Base-by-base conservation (phyloP, 495 filamentous ascomycete genomes). In the Neurospora discreta region DNA sequence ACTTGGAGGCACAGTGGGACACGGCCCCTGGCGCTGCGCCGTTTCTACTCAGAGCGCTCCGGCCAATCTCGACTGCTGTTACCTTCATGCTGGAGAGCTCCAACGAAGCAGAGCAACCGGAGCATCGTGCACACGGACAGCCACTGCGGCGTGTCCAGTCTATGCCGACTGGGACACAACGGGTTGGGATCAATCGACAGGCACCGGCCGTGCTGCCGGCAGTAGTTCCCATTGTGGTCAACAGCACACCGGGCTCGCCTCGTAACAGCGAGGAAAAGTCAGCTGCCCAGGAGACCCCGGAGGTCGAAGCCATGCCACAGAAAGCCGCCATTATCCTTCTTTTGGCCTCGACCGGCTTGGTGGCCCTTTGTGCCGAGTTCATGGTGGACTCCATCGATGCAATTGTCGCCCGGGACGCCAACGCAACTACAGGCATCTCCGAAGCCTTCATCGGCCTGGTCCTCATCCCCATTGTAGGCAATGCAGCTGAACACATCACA, bases 401-500 rank as follows among this genome's bases (percentile, higher is more conserved):
- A 5, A 87, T 96, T 77, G 85, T 93, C n/a, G 70, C 72, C 5
- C 52, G 52, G 52, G 52, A 60, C 18, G 52, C 52, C 16, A 2
- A 60, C 6, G 80, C 79, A 9, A 84, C 84, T 39, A 88, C 88
- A 1, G 78, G 78, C 42, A 81, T 95, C 68, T 90, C 86, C 74
- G 85, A 93, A 78, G 86, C 89, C 4, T 95, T 96, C 77, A 90
- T 96, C 71, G 93, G 93, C 70, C 84, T 96, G 5, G 93, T 96
- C 76, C 89, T 96, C 74, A 80, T 95, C 20, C 92, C 93, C n/a
- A 92, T 96, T 73, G 91, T 96, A 10, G 91, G 93, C 71, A 96
- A 96, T 73, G 92, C 93, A 1, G 93, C 93, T 8, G 93, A 96
- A 81, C 92, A 96, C 82, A 90, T 94, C 23, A 95, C 92, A 0